Conservation (phyloP, 129 eudicot species). For the Gnaphalium uliginosum region DNA sequence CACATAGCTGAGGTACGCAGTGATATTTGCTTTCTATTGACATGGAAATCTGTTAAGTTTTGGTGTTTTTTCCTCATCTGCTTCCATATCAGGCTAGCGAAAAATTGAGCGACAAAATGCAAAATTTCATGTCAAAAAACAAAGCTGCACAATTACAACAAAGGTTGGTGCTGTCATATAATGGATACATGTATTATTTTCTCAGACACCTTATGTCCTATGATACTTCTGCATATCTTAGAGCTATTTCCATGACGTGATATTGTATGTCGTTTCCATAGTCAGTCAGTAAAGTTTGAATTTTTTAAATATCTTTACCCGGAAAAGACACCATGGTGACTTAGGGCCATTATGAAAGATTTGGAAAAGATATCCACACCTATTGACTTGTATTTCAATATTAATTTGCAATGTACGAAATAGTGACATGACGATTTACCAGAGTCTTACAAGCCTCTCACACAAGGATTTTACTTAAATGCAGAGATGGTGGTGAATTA, state of each 20-base stretch:
- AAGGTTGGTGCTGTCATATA: conserved; percentile 49
- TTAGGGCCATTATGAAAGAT: background rate
- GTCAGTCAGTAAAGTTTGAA: background rate
- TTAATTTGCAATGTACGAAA: background rate
- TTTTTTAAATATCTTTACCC: background rate
- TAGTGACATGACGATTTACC: background rate
- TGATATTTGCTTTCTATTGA: conserved; percentile 5
- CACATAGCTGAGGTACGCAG: conserved; percentile 87
- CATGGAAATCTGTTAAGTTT: conserved; percentile 8
- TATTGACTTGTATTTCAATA: conserved; percentile 3
- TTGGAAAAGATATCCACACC: conserved; percentile 9
- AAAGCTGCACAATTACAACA: conserved; percentile 95
- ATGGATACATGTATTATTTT: background rate
- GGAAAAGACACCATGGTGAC: background rate
- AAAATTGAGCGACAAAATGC: conserved; percentile 80
- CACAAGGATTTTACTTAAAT: conserved; percentile 29
- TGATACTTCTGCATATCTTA: too few species aligned
- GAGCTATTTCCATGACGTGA: too few species aligned
- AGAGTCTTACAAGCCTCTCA: conserved; percentile 9
- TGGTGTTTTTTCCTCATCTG: conserved; percentile 22
- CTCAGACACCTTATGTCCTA: background rate
- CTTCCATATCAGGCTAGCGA: conserved; percentile 78
- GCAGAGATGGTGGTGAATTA: conserved; percentile 76
- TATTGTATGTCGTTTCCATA: too few species aligned
- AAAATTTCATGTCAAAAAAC: conserved; percentile 77